Conservation (phyloP, 441 rosid genomes). For the Populus trichocarpa region DNA sequence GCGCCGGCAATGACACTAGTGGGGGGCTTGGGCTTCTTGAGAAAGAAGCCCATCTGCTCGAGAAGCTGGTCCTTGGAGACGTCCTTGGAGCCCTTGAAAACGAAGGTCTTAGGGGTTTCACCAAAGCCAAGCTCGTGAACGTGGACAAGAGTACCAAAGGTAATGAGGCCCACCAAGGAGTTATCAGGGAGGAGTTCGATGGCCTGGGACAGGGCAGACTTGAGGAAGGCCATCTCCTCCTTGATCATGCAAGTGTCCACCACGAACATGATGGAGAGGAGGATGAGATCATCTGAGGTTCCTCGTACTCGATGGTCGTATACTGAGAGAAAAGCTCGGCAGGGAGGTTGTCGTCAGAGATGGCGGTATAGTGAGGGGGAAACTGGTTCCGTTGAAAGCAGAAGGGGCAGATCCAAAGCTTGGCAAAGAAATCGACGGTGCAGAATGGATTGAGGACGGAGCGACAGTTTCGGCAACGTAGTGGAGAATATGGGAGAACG, state of each 20-base stretch:
- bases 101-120: constrained; percentile 65
- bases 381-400: constrained; percentile 86
- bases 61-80: constrained; percentile 73
- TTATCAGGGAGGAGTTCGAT: constrained; percentile 65
- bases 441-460: constrained; percentile 88
- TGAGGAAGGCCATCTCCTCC: constrained; percentile 76
- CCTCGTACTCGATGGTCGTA: constrained; percentile 78
- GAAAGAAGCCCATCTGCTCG: constrained; percentile 73
- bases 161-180: constrained; percentile 71
- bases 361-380: constrained; percentile 63
- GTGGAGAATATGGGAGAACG: constrained; percentile 73
- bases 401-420: constrained; percentile 85
- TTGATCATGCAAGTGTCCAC: constrained; percentile 78
- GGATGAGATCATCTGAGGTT: constrained; percentile 35
- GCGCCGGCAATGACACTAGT: constrained; percentile 81
- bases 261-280: constrained; percentile 60
- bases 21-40: constrained; percentile 69
- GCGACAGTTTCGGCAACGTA: constrained; percentile 84
- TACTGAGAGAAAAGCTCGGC: constrained; percentile 84
- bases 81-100: constrained; percentile 77
- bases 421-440: constrained; percentile 68
- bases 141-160: constrained; percentile 71
- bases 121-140: constrained; percentile 83
- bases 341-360: constrained; percentile 70
- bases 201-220: constrained; percentile 74